These are phyloP conservation scores for Rhodosporidiobolus odoratus DNA, from an alignment of 768 basidiomycete genomes.

Conservation along the genomic window DNA sequence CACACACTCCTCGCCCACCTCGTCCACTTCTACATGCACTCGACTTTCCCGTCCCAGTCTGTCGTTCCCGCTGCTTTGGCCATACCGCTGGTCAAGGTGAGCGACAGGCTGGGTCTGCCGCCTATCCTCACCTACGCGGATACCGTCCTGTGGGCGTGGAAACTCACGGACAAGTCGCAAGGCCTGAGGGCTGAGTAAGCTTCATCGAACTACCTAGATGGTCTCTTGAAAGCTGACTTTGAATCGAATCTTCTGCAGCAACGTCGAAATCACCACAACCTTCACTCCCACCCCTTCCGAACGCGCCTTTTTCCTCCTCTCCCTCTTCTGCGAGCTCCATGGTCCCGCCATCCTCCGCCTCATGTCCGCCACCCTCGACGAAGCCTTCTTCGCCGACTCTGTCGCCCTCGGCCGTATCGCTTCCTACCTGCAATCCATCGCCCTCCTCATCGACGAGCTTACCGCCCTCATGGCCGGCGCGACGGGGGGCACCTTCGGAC, in stretches of 20 bases:
- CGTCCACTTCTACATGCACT: slow-evolving; percentile 80
- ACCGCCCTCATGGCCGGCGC: slow-evolving; percentile 59
- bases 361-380: slow-evolving; percentile 81
- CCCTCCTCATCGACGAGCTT: slow-evolving; percentile 62
- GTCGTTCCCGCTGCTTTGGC: slow-evolving; percentile 66
- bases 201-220: neutral
- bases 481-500: slow-evolving; percentile 53
- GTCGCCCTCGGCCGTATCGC: slow-evolving; percentile 64
- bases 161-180: slow-evolving; percentile 26
- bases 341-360: slow-evolving; percentile 78
- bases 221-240: neutral
- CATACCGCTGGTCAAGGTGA: slow-evolving; percentile 69
- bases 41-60: slow-evolving; percentile 16
- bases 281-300: slow-evolving; percentile 80
- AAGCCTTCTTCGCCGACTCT: slow-evolving; percentile 71
- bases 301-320: slow-evolving; percentile 78
- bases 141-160: slow-evolving; percentile 76
- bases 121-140: slow-evolving; percentile 87
- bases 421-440: slow-evolving; percentile 61
- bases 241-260: slow-evolving; percentile 44
- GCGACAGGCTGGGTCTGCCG: slow-evolving; percentile 66
- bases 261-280: slow-evolving; percentile 53
- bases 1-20: slow-evolving; percentile 86
- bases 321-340: slow-evolving; percentile 75
- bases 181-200: slow-evolving; percentile 27